A percentile compares a stretch with the other conserved stretches of the same genome.
phyloP scores from a whole-genome alignment of 306 rosid species.

The Mucuna pruriens region DNA sequence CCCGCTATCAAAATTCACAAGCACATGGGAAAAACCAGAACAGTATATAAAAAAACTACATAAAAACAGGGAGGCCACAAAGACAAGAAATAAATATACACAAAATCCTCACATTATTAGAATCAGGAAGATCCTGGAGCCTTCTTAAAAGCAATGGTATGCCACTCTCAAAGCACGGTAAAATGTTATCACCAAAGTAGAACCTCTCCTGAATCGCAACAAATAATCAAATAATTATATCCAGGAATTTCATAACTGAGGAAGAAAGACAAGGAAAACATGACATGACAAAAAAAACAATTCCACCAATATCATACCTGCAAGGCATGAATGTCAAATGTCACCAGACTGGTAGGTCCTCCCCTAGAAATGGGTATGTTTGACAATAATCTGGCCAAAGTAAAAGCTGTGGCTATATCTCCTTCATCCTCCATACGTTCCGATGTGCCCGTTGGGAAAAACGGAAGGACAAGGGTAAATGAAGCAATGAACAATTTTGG shows the following conservation, averaged over 20 bases:
- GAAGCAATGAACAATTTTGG: constrained; percentile 90
- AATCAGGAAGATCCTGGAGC: constrained; percentile 91
- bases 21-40: constrained; percentile 21
- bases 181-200: constrained; percentile 95
- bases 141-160: constrained; percentile 89
- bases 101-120: constrained; percentile 72
- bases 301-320: constrained; percentile 60
- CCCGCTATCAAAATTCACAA: background rate
- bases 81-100: background rate
- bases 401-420: constrained; percentile 96
- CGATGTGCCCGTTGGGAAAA: constrained; percentile 94
- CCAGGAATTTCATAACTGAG: constrained; percentile 1
- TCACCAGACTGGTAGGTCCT: constrained; percentile 94
- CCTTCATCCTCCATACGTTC: constrained; percentile 99
- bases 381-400: constrained; percentile 91
- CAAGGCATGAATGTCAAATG: constrained; percentile 96
- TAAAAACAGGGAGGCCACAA: background rate
- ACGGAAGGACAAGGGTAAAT: constrained; percentile 93
- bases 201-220: constrained; percentile 76
- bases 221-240: constrained; percentile 27
- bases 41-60: background rate
- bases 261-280: constrained; percentile 22
- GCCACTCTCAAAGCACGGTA: constrained; percentile 98
- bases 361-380: constrained; percentile 97
- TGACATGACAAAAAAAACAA: constrained; percentile 34